Percentiles rank a stretch among this genome's conserved stretches.
These are phyloP conservation scores for Trichoderma sp. DNA, from an alignment of 2,329 filamentous ascomycete species.

Conservation along the genomic window DNA sequence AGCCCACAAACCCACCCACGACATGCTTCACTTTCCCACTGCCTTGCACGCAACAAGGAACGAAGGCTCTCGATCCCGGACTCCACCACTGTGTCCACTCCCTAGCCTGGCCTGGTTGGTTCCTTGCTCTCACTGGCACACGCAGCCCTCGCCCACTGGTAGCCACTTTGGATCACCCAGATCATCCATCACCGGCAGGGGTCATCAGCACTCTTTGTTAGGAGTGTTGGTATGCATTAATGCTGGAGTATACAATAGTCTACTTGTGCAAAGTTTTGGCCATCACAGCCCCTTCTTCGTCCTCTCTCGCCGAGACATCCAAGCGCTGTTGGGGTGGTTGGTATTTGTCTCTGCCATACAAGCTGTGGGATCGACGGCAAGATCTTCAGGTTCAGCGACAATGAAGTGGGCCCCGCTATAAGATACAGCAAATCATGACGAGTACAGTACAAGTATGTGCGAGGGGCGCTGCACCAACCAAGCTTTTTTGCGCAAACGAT, in stretches of 20 bases:
- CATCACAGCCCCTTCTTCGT: not conserved
- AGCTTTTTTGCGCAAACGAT: conserved; percentile 1
- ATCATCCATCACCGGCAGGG: conserved; percentile 2
- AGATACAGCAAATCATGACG: conserved; percentile 12
- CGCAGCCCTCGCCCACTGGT: conserved; percentile 5
- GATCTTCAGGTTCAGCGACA: conserved; percentile 21
- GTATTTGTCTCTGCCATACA: not conserved
- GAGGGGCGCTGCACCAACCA: conserved; percentile 5
- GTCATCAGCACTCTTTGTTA: not conserved
- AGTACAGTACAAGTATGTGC: not conserved
- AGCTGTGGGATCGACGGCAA: conserved; percentile 7
- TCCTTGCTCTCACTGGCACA: conserved; percentile 6
- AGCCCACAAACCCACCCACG: conserved; percentile 3
- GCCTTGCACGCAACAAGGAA: not conserved
- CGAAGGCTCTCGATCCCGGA: not conserved
- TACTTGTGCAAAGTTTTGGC: not conserved
- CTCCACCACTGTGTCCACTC: conserved; percentile 8
- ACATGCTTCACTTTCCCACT: not conserved
- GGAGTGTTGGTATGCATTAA: not conserved
- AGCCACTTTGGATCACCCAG: conserved; percentile 4
- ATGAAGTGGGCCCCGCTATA: not conserved
- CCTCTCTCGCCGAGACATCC: not conserved
- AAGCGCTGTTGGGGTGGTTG: not conserved
- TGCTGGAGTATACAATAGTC: not conserved
- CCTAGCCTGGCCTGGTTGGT: not conserved